Base-by-base conservation (phyloP, 1,284 basidiomycete species). In the Schizophyllum commune region DNA sequence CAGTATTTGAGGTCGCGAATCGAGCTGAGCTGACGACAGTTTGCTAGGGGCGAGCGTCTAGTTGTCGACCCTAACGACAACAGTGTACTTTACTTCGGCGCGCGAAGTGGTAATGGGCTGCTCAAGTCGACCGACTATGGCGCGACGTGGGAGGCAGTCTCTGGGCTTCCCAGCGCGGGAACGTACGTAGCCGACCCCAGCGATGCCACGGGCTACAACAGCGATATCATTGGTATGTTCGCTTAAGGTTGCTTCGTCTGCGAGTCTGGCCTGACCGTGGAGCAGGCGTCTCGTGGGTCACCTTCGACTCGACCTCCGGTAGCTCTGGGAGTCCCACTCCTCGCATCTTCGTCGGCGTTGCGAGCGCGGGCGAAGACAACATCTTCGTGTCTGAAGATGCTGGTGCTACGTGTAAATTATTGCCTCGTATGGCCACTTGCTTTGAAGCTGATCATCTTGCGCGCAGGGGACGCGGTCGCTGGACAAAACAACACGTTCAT, bases 321-420 rank as follows among this genome's bases (percentile, higher is more conserved):
- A 71, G 74, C 1, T 73, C 76, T 21, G 83, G 84, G 19, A 71
- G 70, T 4, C 75, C 84, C 0, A 86, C 84, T 17, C 82, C 79
- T 52, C 81, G 84, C 57, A 86, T 88, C 56, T 88, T 87, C 62
- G 84, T 86, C 47, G 85, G 85, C 61, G 84, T 87, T 21, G 83
- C 83, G 0, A 85, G 77, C 66, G 72, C 73, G 52, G 84, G 83
- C 2, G 73, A 79, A 0, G 73, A 72, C 61, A 86, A 83, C 62
- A 69, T 87, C 27, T 88, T 81, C 64, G 78, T 85, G 7, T 77
- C 81, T 5, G 78, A 79, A 20, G 78, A 86, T 66, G 82, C 76
- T 39, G 84, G 84, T 21, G 71, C 74, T 56, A 82, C 83, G 6
- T 86, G 85, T 86, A 68, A 67, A 71, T 73, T 60, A 5, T 13